Base-by-base conservation (phyloP, 176 grass and related monocot genomes). In the Dactylis glomerata region DNA sequence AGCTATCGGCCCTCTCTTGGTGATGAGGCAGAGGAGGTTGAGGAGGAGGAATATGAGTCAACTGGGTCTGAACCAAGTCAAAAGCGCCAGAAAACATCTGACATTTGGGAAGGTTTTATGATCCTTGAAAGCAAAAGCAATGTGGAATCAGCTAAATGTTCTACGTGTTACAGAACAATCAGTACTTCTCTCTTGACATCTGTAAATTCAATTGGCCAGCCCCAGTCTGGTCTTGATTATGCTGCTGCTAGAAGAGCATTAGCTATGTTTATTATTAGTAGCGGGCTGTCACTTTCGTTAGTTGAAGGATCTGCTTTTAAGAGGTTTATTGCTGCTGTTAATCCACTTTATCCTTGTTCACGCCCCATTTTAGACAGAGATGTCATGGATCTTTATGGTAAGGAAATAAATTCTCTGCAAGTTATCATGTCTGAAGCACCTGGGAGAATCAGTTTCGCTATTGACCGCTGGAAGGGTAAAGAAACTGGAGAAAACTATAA, bases 31-130 rank as follows among this genome's bases (percentile, higher is more conserved):
- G 28, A 17, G 23, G 42, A 46, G 44, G 44, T 42, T 42, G 47
- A 55, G 22, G 47, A 17, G 4, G 37, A 61, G 17, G 14, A 69
- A 33, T 38, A 24, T 1, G 45, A 57, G 16, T 44, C 23, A 3
- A 0, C 0, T 44, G 49, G 20, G 10, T 28, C 50, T 46, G 37
- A 59, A 58, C 49, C 36, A 58, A 59, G 27, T 78, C 34, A 3
- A 79, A 85, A 85, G 50, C 7, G 20, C 13, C 63, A 34, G 37
- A 85, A 79, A 59, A 5, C 4, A 47, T 44, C 58, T 76, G 36
- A 87, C 42, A 76, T 87, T 76, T 87, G 78, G 85, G 31, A 87
- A 75, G 68, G 59, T 34, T 82, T 75, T 70, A 54, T 6, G 47
- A 81, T 81, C 6, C 56, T 87, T 5, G 42, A 44, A 14, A 7